Base-by-base conservation (phyloP, 768 basidiomycete species). In the Solioccasus polychromus region DNA sequence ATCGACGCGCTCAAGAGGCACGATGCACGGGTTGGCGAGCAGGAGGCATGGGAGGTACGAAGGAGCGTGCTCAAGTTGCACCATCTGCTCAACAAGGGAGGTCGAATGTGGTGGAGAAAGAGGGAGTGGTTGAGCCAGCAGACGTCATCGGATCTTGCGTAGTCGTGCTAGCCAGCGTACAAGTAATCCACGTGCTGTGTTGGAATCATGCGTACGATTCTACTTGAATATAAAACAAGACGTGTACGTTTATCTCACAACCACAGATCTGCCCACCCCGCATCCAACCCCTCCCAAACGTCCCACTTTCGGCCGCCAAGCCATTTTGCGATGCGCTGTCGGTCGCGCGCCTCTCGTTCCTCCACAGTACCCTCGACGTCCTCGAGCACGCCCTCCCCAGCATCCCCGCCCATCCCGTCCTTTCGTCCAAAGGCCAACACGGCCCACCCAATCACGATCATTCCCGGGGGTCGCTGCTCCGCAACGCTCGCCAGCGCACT, bases 361-460 rank as follows among this genome's bases (percentile, higher is more conserved):
- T 44, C 50, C 50, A 45, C 25, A 68, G 42, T 18, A 2, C 3
- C 73, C 0, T 66, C 76, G 5, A 66, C 74, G 5, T 79, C 78
- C 48, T 88, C 85, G 38, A 96, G 69, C 3, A 94, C 77, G 9
- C 70, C 71, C 19, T 92, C 82, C 0, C 92, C 91, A 17, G 43
- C 53, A 12, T 43, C 48, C 0, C 79, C 83, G 64, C 87, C 83
- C 35, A 58, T 45, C 8, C 59, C 58, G 3, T 45, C 35, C 46
- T 25, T 45, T 11, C 59, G 43, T 14, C 56, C 59, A 35, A 98
- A 67, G 30, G 87, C 83, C 51, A 92, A 62, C 9, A 88, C 86
- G 3, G 85, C 77, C 94, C 94, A 99, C 2, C 96, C 96, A 54
- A 99, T 75, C 24, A 97, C 76, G 62, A 98, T 87, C 88, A 99